Evolutionary conservation across 192 early-diverging fungal genomes (phyloP).

Genomic region (Backusella mclennaniae): DNA sequence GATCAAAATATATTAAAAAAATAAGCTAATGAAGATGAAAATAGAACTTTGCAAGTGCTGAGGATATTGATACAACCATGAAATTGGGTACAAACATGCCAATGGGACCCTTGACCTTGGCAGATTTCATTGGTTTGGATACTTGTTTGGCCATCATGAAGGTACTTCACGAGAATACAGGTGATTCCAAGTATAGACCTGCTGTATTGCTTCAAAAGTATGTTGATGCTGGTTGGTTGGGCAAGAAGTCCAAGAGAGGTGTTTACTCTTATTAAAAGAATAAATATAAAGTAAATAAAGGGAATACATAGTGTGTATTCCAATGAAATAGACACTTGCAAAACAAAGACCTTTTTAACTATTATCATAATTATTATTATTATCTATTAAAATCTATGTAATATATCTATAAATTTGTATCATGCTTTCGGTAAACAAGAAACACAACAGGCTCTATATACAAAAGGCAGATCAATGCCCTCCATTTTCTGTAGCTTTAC

Average conservation of each 20-base stretch:
- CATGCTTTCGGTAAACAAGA: background rate
- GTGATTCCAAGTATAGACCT: conserved; percentile 96
- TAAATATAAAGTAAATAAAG: background rate
- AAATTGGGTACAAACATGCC: conserved; percentile 95
- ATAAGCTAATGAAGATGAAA: too few species aligned
- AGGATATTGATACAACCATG: conserved; percentile 99
- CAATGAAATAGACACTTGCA: background rate
- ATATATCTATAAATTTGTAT: too few species aligned
- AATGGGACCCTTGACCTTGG: conserved; percentile 96
- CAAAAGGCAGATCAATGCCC: background rate
- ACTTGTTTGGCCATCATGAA: conserved; percentile 98
- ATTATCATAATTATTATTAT: background rate
- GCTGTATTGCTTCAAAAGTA: conserved; percentile 88
- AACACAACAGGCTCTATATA: conserved; percentile 8
- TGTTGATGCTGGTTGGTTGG: conserved; percentile 96
- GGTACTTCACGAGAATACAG: conserved; percentile 86
- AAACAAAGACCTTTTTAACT: background rate
- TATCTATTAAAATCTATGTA: background rate
- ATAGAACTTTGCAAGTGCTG: conserved; percentile 80
- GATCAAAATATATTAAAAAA: too few species aligned
- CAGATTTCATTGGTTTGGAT: conserved; percentile 98
- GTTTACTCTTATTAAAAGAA: conserved; percentile 77
- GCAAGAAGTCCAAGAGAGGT: conserved; percentile 87
- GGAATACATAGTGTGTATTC: background rate
- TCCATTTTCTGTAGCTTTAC: background rate